Evolutionary conservation across 257 asterid species (phyloP).

Genomic region (Gentiana dahurica): DNA sequence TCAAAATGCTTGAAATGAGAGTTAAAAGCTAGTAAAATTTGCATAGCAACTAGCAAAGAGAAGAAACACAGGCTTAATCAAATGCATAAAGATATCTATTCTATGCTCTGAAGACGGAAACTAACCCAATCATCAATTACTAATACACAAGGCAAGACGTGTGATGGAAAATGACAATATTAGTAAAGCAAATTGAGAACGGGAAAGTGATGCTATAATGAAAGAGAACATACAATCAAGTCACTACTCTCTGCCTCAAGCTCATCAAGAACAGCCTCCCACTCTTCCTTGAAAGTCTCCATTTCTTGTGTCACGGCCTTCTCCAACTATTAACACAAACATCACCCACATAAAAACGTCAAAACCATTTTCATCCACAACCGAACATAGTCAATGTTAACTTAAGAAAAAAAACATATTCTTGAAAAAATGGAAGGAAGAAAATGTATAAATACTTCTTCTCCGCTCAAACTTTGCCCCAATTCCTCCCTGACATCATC

Average conservation of each 20-base stretch:
- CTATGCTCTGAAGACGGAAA: neutral
- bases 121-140: neutral
- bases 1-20: too few species aligned
- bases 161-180: neutral
- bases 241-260: constrained; percentile 88
- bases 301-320: constrained; percentile 72
- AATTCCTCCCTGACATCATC: constrained; percentile 88
- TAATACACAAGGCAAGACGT: neutral
- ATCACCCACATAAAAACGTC: constrained; percentile 8
- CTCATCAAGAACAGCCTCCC: constrained; percentile 84
- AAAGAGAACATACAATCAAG: constrained; percentile 45
- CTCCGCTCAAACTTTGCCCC: constrained; percentile 48
- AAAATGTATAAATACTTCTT: constrained; percentile 32
- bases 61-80: neutral
- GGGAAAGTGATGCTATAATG: neutral
- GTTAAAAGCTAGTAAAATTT: neutral
- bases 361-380: neutral
- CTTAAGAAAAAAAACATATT: neutral
- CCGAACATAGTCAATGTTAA: neutral
- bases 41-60: neutral
- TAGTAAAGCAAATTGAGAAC: too few species aligned
- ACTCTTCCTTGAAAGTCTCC: constrained; percentile 62
- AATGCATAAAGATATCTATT: neutral
- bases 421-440: neutral
- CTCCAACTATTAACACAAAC: constrained; percentile 44